A percentile compares a stretch with the other conserved stretches of the same genome.
Evolutionary conservation across 176 grass and related monocot genomes (phyloP).

Genomic region (Bonia amplexicaulis): DNA sequence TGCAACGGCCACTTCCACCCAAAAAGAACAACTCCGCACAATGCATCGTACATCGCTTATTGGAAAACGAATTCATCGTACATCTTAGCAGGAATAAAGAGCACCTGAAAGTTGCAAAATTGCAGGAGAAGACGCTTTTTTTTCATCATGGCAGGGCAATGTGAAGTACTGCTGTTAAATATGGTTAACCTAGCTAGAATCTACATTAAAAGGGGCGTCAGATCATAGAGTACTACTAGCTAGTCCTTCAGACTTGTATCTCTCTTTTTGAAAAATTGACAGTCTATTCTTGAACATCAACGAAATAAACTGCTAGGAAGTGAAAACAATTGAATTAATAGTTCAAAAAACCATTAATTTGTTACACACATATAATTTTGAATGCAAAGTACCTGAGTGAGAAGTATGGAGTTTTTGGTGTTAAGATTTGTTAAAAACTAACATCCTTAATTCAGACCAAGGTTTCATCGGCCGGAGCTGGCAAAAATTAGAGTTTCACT

Average conservation of each 20-base stretch:
- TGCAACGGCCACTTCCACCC: neutral
- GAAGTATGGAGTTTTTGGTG: neutral
- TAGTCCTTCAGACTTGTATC: neutral
- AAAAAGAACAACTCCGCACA: neutral
- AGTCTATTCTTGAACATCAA: neutral
- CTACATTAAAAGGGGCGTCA: slow-evolving; percentile 27
- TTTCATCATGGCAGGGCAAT: neutral
- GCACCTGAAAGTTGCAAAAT: slow-evolving; percentile 6
- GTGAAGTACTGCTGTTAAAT: neutral
- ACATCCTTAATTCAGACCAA: neutral
- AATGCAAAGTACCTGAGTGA: neutral
- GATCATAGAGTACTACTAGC: neutral
- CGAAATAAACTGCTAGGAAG: neutral
- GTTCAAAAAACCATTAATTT: neutral
- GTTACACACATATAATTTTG: neutral
- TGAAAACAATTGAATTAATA: neutral
- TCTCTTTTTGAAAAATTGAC: no score
- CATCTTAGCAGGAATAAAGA: neutral
- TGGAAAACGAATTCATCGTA: neutral
- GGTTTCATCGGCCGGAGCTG: neutral
- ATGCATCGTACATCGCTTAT: neutral
- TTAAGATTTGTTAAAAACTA: neutral
- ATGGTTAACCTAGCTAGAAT: slow-evolving; percentile 22
- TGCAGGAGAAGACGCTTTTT: neutral
- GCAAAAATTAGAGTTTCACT: neutral